Conservation (phyloP, 2,329 filamentous ascomycete species). For the Colletotrichum sidae region DNA sequence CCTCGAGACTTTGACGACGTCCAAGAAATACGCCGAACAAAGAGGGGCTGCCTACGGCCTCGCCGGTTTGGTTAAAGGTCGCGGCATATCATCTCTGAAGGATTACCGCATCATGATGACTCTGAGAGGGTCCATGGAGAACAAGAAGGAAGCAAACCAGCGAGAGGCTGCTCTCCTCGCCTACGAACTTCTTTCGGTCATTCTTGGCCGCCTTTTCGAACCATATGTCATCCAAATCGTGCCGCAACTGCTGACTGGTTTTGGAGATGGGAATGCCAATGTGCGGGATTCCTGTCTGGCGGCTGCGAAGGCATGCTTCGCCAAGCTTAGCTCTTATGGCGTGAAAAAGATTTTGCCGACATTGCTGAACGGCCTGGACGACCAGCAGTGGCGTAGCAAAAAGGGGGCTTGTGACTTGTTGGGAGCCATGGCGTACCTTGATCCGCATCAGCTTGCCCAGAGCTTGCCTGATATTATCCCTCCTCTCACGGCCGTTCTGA, state of each 20-base stretch:
- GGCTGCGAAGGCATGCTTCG: constrained; percentile 93
- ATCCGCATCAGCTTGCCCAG: constrained; percentile 91
- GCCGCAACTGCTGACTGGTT: constrained; percentile 87
- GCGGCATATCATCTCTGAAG: constrained; percentile 82
- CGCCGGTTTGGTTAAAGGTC: constrained; percentile 89
- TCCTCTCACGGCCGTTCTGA: constrained; percentile 90
- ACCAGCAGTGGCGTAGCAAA: constrained; percentile 97
- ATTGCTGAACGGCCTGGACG: constrained; percentile 90
- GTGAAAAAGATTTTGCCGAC: constrained; percentile 95
- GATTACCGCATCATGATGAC: constrained; percentile 89
- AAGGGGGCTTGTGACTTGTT: constrained; percentile 97
- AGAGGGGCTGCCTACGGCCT: constrained; percentile 95
- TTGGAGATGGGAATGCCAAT: constrained; percentile 88
- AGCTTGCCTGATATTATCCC: constrained; percentile 98
- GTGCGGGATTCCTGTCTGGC: constrained; percentile 94
- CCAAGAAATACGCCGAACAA: constrained; percentile 92
- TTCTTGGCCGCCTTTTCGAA: constrained; percentile 91
- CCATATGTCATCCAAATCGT: constrained; percentile 97
- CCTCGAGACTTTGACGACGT: constrained; percentile 83
- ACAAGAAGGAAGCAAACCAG: constrained; percentile 92
- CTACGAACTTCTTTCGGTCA: constrained; percentile 88
- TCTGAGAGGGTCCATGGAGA: constrained; percentile 86
- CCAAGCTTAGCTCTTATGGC: constrained; percentile 91
- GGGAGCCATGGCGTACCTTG: constrained; percentile 98
- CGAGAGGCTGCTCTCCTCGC: constrained; percentile 90